These are phyloP conservation scores for Plectosphaerella plurivora DNA, from an alignment of 2,329 filamentous ascomycete species.

Conservation along the genomic window DNA sequence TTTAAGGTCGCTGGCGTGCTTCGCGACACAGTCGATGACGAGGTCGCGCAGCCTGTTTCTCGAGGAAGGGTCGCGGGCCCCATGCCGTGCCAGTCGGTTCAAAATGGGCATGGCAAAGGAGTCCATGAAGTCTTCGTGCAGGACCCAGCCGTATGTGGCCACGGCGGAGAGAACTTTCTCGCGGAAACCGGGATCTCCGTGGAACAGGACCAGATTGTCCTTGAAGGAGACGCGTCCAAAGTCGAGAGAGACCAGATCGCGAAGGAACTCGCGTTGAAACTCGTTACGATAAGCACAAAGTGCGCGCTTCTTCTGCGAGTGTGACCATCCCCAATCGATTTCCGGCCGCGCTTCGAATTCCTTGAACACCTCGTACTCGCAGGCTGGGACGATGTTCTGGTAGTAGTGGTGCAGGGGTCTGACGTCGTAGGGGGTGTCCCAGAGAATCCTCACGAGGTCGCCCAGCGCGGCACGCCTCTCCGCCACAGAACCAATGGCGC, in stretches of 20 bases:
- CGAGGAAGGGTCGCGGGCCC: background rate
- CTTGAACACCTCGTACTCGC: slow-evolving; percentile 11
- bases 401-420: slow-evolving; percentile 16
- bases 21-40: background rate
- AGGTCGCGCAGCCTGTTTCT: slow-evolving; percentile 13
- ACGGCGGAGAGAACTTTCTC: background rate
- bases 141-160: background rate
- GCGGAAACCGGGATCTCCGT: background rate
- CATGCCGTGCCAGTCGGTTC: slow-evolving; percentile 11
- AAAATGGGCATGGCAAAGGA: slow-evolving; percentile 15
- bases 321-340: background rate
- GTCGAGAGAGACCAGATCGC: background rate
- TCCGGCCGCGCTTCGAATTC: slow-evolving; percentile 7
- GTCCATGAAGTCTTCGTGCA: slow-evolving; percentile 13
- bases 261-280: background rate
- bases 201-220: background rate
- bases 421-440: slow-evolving; percentile 7
- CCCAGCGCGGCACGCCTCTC: slow-evolving; percentile 16
- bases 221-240: background rate
- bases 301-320: background rate
- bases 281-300: background rate
- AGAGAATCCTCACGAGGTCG: slow-evolving; percentile 14
- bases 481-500: slow-evolving; percentile 10
- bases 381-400: slow-evolving; percentile 18
- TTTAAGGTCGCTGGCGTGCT: background rate